Evolutionary conservation across 352 stramenopile species (phyloP).

Genomic region (Pythium volutum): DNA sequence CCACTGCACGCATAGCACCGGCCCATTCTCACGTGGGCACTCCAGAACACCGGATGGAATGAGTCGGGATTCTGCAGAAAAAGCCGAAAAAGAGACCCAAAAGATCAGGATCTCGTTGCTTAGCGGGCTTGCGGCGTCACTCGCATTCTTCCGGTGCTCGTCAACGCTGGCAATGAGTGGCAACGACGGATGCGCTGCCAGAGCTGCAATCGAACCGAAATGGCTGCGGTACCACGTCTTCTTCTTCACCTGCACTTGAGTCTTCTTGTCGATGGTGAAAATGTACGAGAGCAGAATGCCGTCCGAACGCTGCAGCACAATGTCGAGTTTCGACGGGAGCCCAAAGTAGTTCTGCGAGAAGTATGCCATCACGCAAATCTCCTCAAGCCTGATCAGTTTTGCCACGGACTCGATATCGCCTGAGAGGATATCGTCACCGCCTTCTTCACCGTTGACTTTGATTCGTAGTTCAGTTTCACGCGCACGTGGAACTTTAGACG

Average conservation of each 20-base stretch:
- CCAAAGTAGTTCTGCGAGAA: constrained; percentile 74
- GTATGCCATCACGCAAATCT: constrained; percentile 78
- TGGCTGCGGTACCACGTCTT: constrained; percentile 83
- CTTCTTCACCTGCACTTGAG: constrained; percentile 48
- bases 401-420: neutral
- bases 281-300: constrained; percentile 78
- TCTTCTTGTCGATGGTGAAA: constrained; percentile 39
- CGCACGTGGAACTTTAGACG: constrained; percentile 27
- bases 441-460: constrained; percentile 68
- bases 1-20: constrained; percentile 78
- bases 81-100: constrained; percentile 82
- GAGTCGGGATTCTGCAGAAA: constrained; percentile 72
- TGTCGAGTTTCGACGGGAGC: constrained; percentile 66
- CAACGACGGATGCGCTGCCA: constrained; percentile 72
- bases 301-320: constrained; percentile 71
- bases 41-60: constrained; percentile 74
- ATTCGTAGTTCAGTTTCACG: constrained; percentile 64
- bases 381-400: constrained; percentile 35
- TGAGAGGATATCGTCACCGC: constrained; percentile 2
- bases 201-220: constrained; percentile 57
- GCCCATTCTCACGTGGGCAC: constrained; percentile 38
- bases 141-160: constrained; percentile 20
- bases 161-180: constrained; percentile 73
- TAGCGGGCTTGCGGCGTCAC: constrained; percentile 6
- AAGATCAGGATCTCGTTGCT: constrained; percentile 72